Conservation (phyloP, 176 grass and related monocot species). For the Ensete glaucum region DNA sequence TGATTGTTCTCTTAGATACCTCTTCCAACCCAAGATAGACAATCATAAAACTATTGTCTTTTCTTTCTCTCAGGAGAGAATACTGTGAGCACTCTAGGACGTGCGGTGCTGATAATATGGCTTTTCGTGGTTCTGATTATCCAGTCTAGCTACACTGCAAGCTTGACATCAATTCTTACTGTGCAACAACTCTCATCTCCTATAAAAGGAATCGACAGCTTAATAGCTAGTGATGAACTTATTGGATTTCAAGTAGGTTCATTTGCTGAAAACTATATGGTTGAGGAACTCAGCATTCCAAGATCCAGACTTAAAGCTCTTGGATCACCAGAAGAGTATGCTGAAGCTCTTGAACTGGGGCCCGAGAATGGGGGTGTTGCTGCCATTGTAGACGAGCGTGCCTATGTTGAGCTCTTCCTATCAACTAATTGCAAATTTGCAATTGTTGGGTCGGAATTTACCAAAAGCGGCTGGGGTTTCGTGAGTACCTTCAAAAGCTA, state of each 20-base stretch:
- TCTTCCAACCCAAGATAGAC: background rate
- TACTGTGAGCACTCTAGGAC: constrained; percentile 73
- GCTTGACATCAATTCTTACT: constrained; percentile 92
- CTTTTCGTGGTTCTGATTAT: constrained; percentile 95
- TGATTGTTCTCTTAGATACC: constrained; percentile 10
- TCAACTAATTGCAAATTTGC: constrained; percentile 55
- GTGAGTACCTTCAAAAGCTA: constrained; percentile 41
- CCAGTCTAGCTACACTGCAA: constrained; percentile 91
- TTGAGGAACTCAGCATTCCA: constrained; percentile 66
- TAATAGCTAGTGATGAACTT: constrained; percentile 46
- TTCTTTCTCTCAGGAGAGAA: constrained; percentile 55
- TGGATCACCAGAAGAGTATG: constrained; percentile 57
- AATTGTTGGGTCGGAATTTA: constrained; percentile 87
- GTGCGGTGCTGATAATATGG: constrained; percentile 85
- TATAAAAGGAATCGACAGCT: constrained; percentile 69
- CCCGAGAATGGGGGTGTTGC: constrained; percentile 69
- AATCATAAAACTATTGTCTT: background rate
- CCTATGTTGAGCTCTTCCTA: constrained; percentile 73
- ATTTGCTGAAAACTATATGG: constrained; percentile 85
- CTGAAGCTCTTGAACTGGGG: constrained; percentile 49
- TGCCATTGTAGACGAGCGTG: constrained; percentile 78
- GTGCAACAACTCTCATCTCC: constrained; percentile 80
- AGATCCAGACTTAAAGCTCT: constrained; percentile 52
- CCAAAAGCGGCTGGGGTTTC: constrained; percentile 84
- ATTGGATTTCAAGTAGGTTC: constrained; percentile 91